These are phyloP conservation scores for Rhodosporidiobolus sp. DNA, from an alignment of 768 basidiomycete genomes.

Conservation along the genomic window DNA sequence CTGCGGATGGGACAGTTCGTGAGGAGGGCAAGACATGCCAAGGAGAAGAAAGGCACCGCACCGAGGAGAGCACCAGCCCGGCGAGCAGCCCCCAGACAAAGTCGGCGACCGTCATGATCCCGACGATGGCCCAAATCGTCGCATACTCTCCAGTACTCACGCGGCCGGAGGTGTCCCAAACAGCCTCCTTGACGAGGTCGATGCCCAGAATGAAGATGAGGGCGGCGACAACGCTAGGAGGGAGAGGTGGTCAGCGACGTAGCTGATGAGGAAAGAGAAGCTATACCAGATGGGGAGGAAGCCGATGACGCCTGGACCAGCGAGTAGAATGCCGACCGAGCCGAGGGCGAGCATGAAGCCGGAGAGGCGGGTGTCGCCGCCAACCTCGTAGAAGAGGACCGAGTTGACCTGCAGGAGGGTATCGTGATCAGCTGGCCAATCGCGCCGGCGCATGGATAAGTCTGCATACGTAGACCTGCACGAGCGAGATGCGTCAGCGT, in stretches of 20 bases:
- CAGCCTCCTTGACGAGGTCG: constrained; percentile 88
- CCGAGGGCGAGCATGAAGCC: constrained; percentile 79
- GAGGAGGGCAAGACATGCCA: constrained; percentile 45
- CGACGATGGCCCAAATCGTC: constrained; percentile 52
- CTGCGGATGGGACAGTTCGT: background rate
- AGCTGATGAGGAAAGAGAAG: too few species aligned
- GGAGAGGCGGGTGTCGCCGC: constrained; percentile 76
- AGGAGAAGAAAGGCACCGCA: constrained; percentile 44
- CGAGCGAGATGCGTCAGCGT: too few species aligned
- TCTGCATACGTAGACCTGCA: constrained; percentile 13
- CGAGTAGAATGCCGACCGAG: constrained; percentile 64
- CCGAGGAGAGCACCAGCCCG: constrained; percentile 86
- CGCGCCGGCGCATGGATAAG: too few species aligned
- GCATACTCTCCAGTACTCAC: constrained; percentile 65
- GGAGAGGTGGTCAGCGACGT: too few species aligned
- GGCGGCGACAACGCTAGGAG: constrained; percentile 39
- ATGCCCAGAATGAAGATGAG: constrained; percentile 92
- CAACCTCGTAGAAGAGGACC: constrained; percentile 79
- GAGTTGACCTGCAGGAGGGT: constrained; percentile 53
- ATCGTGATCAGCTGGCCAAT: too few species aligned
- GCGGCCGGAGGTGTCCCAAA: constrained; percentile 91
- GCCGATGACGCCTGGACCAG: constrained; percentile 85
- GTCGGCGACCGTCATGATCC: constrained; percentile 89
- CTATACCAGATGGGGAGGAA: constrained; percentile 57
- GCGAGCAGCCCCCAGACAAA: constrained; percentile 91